Evolutionary conservation across 2,329 filamentous ascomycete species (phyloP).

Genomic region (Colletotrichum spinosum): DNA sequence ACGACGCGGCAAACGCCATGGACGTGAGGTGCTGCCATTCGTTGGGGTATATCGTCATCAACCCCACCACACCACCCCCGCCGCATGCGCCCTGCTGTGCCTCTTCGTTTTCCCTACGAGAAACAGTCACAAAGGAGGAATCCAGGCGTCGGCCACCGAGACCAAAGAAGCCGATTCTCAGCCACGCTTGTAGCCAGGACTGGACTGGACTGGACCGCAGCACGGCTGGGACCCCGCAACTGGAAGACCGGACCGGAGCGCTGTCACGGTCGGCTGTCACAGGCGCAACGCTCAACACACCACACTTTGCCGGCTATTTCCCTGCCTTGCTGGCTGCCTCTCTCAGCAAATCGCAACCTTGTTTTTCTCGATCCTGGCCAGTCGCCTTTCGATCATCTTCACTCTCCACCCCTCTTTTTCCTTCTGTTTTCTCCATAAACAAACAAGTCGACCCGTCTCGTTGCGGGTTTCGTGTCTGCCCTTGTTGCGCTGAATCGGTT

Average conservation of each 20-base stretch:
- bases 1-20: conserved; percentile 16
- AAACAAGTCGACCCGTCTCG: background rate
- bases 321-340: conserved; percentile 22
- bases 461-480: background rate
- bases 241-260: background rate
- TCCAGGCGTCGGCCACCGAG: background rate
- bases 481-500: background rate
- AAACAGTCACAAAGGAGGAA: conserved; percentile 19
- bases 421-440: background rate
- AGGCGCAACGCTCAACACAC: conserved; percentile 11
- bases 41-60: background rate
- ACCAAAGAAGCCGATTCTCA: conserved; percentile 17
- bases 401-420: conserved; percentile 8
- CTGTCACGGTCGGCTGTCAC: conserved; percentile 17
- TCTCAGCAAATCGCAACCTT: conserved; percentile 11
- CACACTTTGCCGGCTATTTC: conserved; percentile 3
- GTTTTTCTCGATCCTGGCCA: conserved; percentile 15
- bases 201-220: conserved; percentile 11
- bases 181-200: conserved; percentile 15
- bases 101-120: conserved; percentile 17
- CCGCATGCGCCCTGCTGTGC: conserved; percentile 28
- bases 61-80: conserved; percentile 36
- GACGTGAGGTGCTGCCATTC: conserved; percentile 20
- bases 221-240: conserved; percentile 16
- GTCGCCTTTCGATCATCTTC: conserved; percentile 22